A percentile compares a stretch with the other conserved stretches of the same genome.
Evolutionary conservation across 345 rosid genomes (phyloP).

Genomic region (Murraya paniculata): DNA sequence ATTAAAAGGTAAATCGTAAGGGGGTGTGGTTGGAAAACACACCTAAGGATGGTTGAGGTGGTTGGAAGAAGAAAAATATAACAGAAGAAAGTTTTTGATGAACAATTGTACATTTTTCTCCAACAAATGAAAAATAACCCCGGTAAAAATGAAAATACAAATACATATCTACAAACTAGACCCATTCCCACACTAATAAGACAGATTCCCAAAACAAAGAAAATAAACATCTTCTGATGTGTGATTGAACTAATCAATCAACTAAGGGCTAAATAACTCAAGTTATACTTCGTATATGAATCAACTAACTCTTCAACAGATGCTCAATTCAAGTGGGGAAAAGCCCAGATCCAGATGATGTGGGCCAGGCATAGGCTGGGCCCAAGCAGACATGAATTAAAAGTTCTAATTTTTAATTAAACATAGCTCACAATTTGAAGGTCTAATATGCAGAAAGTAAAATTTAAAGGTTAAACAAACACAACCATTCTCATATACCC

Average conservation of each 20-base stretch:
- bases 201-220: background rate
- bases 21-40: background rate
- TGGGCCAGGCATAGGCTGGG: too few relatives aligned
- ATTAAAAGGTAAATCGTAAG: too few relatives aligned
- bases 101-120: background rate
- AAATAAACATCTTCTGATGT: background rate
- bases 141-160: background rate
- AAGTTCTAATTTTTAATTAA: too few relatives aligned
- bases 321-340: background rate
- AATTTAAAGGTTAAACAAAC: too few relatives aligned
- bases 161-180: background rate
- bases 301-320: background rate
- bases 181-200: too few relatives aligned
- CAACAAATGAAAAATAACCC: background rate
- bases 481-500: too few relatives aligned
- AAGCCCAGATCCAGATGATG: too few relatives aligned
- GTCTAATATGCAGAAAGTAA: too few relatives aligned
- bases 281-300: background rate
- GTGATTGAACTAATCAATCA: background rate
- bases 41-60: background rate
- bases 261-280: background rate
- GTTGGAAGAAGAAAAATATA: too few relatives aligned
- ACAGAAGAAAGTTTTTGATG: background rate
- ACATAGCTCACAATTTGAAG: too few relatives aligned
- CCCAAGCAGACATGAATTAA: too few relatives aligned